Percentiles rank a stretch among this genome's conserved stretches.
Conservation (phyloP, 169 alveolate species). For the Plasmodium coatneyi region DNA sequence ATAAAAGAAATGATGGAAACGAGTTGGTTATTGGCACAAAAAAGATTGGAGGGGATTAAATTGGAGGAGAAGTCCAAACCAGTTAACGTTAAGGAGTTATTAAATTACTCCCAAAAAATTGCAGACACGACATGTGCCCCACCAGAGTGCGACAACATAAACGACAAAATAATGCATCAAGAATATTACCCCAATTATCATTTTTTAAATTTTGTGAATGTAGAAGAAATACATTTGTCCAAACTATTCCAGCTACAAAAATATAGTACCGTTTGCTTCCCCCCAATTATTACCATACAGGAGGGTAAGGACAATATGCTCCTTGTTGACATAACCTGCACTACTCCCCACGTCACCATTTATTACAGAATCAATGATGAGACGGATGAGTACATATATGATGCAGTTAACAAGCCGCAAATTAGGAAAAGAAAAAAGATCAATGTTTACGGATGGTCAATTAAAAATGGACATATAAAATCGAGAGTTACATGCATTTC, state of each 20-base stretch:
- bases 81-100: conserved; percentile 77
- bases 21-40: conserved; percentile 81
- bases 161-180: conserved; percentile 81
- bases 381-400: conserved; percentile 31
- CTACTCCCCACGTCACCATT: conserved; percentile 34
- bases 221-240: conserved; percentile 83
- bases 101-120: conserved; percentile 76
- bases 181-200: conserved; percentile 85
- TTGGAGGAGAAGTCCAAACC: conserved; percentile 72
- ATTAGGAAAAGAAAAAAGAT: conserved; percentile 43
- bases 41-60: conserved; percentile 79
- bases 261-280: conserved; percentile 76
- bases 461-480: conserved; percentile 37
- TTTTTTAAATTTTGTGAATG: conserved; percentile 80
- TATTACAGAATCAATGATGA: conserved; percentile 46
- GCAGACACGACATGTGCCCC: conserved; percentile 86
- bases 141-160: conserved; percentile 82
- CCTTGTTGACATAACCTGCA: conserved; percentile 28
- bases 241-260: conserved; percentile 78
- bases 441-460: conserved; percentile 64
- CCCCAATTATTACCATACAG: conserved; percentile 79
- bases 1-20: conserved; percentile 82
- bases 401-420: conserved; percentile 33
- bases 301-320: conserved; percentile 70
- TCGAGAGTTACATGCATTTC: conserved; percentile 67